These are phyloP conservation scores for Diaporthe citri DNA, from an alignment of 2,329 filamentous ascomycete species.

Conservation along the genomic window DNA sequence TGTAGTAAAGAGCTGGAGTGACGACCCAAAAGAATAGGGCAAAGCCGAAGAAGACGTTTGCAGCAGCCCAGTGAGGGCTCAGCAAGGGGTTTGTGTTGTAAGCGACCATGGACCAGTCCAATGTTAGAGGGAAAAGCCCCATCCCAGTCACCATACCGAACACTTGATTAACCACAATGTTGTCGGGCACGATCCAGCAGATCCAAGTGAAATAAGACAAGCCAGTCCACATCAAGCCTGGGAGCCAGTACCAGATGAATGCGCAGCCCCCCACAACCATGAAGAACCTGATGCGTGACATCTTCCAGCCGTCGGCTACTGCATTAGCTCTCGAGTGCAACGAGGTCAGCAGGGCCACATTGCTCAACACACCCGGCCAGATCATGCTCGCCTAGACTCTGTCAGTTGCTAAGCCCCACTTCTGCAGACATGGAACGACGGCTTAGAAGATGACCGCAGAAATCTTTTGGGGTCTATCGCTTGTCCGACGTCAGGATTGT, in stretches of 20 bases:
- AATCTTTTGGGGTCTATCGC: not conserved
- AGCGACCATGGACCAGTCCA: conserved; percentile 69
- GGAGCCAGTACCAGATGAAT: conserved; percentile 73
- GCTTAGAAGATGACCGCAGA: no score
- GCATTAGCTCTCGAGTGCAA: conserved; percentile 54
- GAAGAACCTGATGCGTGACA: conserved; percentile 54
- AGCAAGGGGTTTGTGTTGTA: conserved; percentile 58
- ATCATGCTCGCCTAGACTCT: conserved; percentile 48
- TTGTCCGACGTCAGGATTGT: not conserved
- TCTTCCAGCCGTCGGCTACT: conserved; percentile 53
- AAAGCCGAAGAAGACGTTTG: conserved; percentile 59
- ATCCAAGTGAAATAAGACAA: conserved; percentile 72
- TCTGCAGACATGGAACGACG: not conserved
- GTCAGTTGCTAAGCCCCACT: not conserved
- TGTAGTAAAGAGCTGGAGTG: conserved; percentile 61
- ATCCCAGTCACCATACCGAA: conserved; percentile 74
- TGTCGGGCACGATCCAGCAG: conserved; percentile 73
- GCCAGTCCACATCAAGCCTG: conserved; percentile 73
- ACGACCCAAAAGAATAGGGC: conserved; percentile 61
- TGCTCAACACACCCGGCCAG: conserved; percentile 54
- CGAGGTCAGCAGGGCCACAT: conserved; percentile 53
- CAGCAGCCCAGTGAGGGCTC: conserved; percentile 58
- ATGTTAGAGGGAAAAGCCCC: conserved; percentile 73
- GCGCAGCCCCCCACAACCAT: conserved; percentile 50
- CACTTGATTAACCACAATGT: conserved; percentile 72